phyloP scores from a whole-genome alignment of 225 moss, liverwort and hornwort genomes.

The Thuidium tamariscinum region DNA sequence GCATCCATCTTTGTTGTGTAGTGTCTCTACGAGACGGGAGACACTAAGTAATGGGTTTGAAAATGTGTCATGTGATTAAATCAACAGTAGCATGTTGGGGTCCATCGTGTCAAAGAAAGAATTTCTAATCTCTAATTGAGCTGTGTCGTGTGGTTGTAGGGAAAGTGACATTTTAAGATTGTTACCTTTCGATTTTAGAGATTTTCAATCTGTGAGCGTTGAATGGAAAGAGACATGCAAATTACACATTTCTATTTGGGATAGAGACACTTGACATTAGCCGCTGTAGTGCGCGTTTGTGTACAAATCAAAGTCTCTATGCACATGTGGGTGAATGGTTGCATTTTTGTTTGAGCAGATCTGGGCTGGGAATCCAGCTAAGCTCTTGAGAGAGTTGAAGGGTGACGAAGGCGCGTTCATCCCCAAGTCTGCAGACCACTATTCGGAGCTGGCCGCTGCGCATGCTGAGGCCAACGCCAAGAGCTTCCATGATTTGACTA shows the following conservation, averaged over 20 bases:
- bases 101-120: not conserved
- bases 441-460: conserved; percentile 35
- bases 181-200: not conserved
- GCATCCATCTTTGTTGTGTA: not conserved
- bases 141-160: not conserved
- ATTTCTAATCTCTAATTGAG: not conserved
- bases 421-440: conserved; percentile 69
- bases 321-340: not conserved
- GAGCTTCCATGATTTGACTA: conserved; percentile 17
- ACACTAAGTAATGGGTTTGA: not conserved
- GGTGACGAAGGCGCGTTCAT: conserved; percentile 68
- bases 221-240: not conserved
- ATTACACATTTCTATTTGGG: not conserved
- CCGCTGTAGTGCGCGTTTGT: not conserved
- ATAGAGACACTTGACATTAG: not conserved
- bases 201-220: not conserved
- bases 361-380: conserved; percentile 96
- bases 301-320: not conserved
- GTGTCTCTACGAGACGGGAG: not conserved
- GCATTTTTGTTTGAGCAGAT: conserved; percentile 26
- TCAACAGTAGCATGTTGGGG: not conserved
- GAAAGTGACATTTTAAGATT: not conserved
- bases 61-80: not conserved
- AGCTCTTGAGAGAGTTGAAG: conserved; percentile 67
- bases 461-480: conserved; percentile 25